Base-by-base conservation (phyloP, 805 yeast genomes). In the Candida oleophila region DNA sequence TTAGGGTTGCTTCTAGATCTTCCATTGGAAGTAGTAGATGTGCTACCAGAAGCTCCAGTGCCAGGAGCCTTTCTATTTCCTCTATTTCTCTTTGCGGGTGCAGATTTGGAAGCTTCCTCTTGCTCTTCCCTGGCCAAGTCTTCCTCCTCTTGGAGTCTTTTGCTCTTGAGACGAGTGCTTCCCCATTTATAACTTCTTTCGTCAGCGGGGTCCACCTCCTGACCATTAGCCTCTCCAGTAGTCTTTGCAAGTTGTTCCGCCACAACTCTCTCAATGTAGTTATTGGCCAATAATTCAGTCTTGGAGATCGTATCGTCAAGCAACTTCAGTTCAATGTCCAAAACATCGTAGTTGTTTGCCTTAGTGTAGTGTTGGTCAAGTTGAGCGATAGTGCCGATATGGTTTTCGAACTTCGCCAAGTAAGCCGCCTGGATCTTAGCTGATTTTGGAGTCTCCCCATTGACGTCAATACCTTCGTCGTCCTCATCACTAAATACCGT, bases 261-360 rank as follows among this genome's bases (percentile, higher is more conserved):
- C 14, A 69, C 63, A 19, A 65, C 65, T 15, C 73, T 56, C 30
- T 68, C 73, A 22, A 69, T 55, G 49, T 63, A 68, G 50, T 64
- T 67, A 41, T 60, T 46, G 11, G 69, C 56, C 19, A 65, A 41
- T 18, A 58, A 55, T 41, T 59, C 54, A 19, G 67, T 54, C 32
- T 55, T 52, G 4, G 48, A 21, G 22, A 56, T 50, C 20, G 34
- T 33, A 16, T 42, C 35, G 16, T 37, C 42, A 9, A 43, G 40
- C 2, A 38, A 12, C 12, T 37, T 38, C 16, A n/a, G 34, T 25
- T 43, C 46, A 21, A 28, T 36, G 15, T 43, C 42, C 21, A 43
- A 38, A 25, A 42, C 45, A 21, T 42, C 45, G 20, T 34, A 42
- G 32, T 42, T 42, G 20, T 22, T 34, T 3, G 45, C 45, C 22